Evolutionary conservation across 2,329 filamentous ascomycete genomes (phyloP), one percentile per base, ranked within the genome.

Genomic region (Fusarium pseudoanthophilum): DNA sequence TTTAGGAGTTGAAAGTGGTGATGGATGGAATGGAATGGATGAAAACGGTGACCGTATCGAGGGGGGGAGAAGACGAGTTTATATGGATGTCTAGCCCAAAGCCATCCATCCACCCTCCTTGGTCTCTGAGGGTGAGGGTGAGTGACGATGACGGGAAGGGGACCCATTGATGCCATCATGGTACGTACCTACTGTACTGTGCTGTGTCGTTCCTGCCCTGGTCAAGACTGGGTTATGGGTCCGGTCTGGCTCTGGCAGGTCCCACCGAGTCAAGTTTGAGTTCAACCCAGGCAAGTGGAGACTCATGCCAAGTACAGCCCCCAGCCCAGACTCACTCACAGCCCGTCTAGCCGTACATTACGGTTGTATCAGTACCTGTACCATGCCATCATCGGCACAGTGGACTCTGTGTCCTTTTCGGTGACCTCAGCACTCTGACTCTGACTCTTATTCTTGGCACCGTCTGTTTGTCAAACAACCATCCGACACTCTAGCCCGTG

Each of bases 61-160:
- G 48, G 64, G 65, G 71, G 71, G 70, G 66, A 51, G 36, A 68
- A 68, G 40, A n/a, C 42, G 67, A 69, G 63, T 74, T 77, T 77
- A 77, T 77, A 77, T 77, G 36, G 36, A 36, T 36, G 71, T 61
- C 55, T 42, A 60, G 42, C 55, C 34, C 46, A 66, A 59, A 69
- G 52, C 64, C 70, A 66, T 53, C 58, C 70, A 66, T 53, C 51
- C 69, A 66, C 48, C 51, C 69, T 49, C 55, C 69, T 56, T 40
- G 52, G 52, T 51, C n/a, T 46, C 21, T 45, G 32, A 34, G 14
- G 32, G 32, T 60, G 24, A 42, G 39, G 59, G 61, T 72, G 59
- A 73, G 61, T 72, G 59, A 73, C 60, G 59, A 64, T 52, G 58
- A 69, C 58, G 37, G 42, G 58, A 64, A 51, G 28, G 64, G 64